Percentiles rank a stretch among this genome's conserved stretches.
Conservation (phyloP, 495 filamentous ascomycete genomes). For the Chaetomium cochliodes region DNA sequence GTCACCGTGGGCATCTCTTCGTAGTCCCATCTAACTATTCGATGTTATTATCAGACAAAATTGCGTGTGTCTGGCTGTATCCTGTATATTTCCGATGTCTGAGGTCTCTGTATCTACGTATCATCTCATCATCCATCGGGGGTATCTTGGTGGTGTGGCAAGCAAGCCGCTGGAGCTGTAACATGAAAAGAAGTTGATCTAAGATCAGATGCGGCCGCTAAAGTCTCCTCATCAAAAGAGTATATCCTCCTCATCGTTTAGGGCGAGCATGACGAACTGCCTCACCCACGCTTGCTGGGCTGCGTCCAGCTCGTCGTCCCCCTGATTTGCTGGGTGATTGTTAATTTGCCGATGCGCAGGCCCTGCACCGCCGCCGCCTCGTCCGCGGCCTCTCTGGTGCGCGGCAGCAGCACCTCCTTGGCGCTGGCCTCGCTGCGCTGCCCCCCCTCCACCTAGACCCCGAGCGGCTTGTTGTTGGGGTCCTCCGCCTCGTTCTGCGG, state of each 20-base stretch:
- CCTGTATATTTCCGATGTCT: neutral
- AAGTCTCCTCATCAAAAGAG: constrained; percentile 37
- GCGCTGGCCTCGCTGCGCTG: constrained; percentile 19
- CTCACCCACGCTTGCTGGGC: constrained; percentile 51
- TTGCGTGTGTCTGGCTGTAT: neutral
- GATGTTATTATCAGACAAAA: neutral
- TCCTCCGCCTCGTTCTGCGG: constrained; percentile 10
- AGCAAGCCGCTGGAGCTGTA: neutral
- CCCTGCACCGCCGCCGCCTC: constrained; percentile 27
- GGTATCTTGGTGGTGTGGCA: neutral
- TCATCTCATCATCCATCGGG: neutral
- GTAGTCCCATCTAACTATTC: neutral
- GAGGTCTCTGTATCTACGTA: neutral
- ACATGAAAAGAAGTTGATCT: neutral
- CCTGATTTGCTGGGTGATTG: constrained; percentile 31
- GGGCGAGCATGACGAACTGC: constrained; percentile 53
- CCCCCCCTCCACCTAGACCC: neutral
- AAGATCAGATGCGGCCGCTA: neutral
- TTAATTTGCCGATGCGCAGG: constrained; percentile 33
- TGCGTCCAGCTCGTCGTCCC: constrained; percentile 32
- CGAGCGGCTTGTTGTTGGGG: constrained; percentile 21
- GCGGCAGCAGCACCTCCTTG: constrained; percentile 11
- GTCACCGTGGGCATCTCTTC: neutral
- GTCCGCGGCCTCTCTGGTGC: constrained; percentile 18
- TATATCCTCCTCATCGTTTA: constrained; percentile 54